Percentiles rank a stretch among this genome's conserved stretches.
Evolutionary conservation across 1,139 yeast genomes (phyloP).

Genomic region (Ogataea hybrid): DNA sequence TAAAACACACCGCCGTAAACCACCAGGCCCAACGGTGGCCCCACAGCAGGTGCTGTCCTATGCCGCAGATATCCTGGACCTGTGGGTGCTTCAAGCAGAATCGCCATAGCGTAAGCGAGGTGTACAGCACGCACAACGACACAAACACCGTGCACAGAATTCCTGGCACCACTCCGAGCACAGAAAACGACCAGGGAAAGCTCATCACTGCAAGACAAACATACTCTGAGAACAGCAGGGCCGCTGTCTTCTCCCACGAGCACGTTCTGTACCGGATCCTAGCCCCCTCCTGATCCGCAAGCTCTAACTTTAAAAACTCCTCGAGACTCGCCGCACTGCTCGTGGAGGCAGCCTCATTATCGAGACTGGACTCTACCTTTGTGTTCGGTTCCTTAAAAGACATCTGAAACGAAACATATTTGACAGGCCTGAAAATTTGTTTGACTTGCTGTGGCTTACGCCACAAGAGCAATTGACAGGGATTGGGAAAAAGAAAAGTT

Average conservation of each 20-base stretch:
- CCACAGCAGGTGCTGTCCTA: slow-evolving; percentile 57
- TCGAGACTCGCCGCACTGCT: slow-evolving; percentile 8
- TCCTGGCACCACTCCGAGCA: slow-evolving; percentile 58
- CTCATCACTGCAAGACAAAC: slow-evolving; percentile 63
- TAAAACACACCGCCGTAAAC: slow-evolving; percentile 52
- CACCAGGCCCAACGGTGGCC: slow-evolving; percentile 54
- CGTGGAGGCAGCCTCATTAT: background rate
- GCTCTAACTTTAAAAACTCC: slow-evolving; percentile 17
- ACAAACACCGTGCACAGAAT: slow-evolving; percentile 52
- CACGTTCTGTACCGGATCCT: slow-evolving; percentile 50
- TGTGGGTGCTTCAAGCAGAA: slow-evolving; percentile 55
- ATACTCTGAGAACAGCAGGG: slow-evolving; percentile 57
- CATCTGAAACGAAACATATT: too few species aligned
- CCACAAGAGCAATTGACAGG: too few species aligned
- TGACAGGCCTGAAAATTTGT: too few species aligned
- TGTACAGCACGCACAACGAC: slow-evolving; percentile 50
- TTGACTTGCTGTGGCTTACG: too few species aligned
- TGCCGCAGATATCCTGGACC: slow-evolving; percentile 53
- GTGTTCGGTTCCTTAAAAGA: too few species aligned
- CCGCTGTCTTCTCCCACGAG: slow-evolving; percentile 59
- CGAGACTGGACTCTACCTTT: too few species aligned
- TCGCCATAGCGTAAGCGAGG: slow-evolving; percentile 52
- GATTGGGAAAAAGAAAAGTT: too few species aligned
- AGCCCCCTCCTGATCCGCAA: slow-evolving; percentile 26
- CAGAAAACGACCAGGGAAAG: slow-evolving; percentile 64